Percentiles rank a stretch among this genome's conserved stretches.
Conservation (phyloP, 495 filamentous ascomycete species). For the Lophiostoma macrostomum region DNA sequence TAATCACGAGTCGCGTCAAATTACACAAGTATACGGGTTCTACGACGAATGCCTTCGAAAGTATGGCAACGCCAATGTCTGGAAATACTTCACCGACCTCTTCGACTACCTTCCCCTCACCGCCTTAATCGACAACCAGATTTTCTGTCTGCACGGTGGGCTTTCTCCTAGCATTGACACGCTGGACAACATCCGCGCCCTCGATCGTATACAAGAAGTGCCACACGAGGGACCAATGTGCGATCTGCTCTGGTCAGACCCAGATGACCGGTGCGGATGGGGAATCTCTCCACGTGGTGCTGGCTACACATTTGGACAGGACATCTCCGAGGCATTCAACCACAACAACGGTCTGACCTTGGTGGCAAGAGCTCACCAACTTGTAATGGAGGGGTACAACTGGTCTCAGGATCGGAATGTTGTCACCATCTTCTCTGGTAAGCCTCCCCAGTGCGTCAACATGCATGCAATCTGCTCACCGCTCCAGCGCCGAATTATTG, state of each 20-base stretch:
- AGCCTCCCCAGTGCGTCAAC: conserved; percentile 27
- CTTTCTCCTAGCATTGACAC: conserved; percentile 96
- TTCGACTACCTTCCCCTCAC: conserved; percentile 99
- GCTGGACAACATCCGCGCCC: conserved; percentile 92
- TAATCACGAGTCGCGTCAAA: conserved; percentile 96
- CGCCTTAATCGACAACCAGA: conserved; percentile 98
- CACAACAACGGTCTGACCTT: conserved; percentile 98
- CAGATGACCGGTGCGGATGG: conserved; percentile 98
- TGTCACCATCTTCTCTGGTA: conserved; percentile 98
- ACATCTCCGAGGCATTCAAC: conserved; percentile 99
- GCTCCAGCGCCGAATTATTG: conserved; percentile 87
- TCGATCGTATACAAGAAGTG: conserved; percentile 97
- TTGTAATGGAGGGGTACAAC: conserved; percentile 98
- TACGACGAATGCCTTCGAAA: conserved; percentile 98
- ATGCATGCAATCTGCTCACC: conserved; percentile 21
- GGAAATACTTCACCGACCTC: conserved; percentile 99
- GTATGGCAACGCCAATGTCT: conserved; percentile 95
- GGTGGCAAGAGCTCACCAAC: conserved; percentile 88
- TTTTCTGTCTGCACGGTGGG: conserved; percentile 98
- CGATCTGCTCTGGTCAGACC: conserved; percentile 95
- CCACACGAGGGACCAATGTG: conserved; percentile 99
- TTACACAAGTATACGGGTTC: conserved; percentile 97
- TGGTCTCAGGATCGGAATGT: conserved; percentile 97
- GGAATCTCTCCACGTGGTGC: conserved; percentile 95
- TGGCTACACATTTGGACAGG: conserved; percentile 98